These are phyloP conservation scores for Spizellomyces punctatus DNA, from an alignment of 192 early-diverging fungal genomes.

Conservation along the genomic window DNA sequence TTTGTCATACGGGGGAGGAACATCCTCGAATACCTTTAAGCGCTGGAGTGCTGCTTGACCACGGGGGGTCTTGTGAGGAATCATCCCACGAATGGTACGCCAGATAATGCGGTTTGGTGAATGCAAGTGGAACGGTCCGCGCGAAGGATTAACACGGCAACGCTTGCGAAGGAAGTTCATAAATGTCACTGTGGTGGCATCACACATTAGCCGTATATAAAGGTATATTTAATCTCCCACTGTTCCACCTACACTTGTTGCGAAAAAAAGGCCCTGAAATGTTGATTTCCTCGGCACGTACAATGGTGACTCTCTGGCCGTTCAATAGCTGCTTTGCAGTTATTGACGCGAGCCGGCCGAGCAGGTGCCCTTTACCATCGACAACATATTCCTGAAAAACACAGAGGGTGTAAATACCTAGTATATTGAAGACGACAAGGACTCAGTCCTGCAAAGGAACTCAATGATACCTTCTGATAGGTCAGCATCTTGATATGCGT, in stretches of 20 bases:
- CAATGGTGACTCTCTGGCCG: slow-evolving; percentile 96
- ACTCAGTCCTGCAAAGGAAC: too few species aligned
- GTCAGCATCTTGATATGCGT: too few species aligned
- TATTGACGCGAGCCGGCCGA: slow-evolving; percentile 96
- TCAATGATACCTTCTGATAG: too few species aligned
- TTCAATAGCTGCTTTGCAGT: slow-evolving; percentile 97
- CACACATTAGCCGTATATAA: neutral
- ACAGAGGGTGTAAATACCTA: neutral
- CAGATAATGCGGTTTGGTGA: slow-evolving; percentile 97
- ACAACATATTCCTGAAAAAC: slow-evolving; percentile 86
- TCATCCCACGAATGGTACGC: slow-evolving; percentile 96
- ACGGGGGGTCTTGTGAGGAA: slow-evolving; percentile 99
- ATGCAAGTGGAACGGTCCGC: slow-evolving; percentile 99
- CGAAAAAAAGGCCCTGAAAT: slow-evolving; percentile 98
- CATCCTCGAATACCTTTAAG: slow-evolving; percentile 99
- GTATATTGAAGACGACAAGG: neutral
- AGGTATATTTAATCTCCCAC: neutral
- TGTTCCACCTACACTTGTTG: slow-evolving; percentile 87
- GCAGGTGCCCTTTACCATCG: slow-evolving; percentile 98
- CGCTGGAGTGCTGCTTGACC: slow-evolving; percentile 96
- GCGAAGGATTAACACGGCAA: slow-evolving; percentile 92
- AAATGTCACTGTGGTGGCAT: slow-evolving; percentile 76
- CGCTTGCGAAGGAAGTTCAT: slow-evolving; percentile 97
- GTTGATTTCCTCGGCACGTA: slow-evolving; percentile 99
- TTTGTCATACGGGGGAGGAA: slow-evolving; percentile 96